Evolutionary conservation across 805 yeast species (phyloP).

Genomic region (Spathaspora girioi): DNA sequence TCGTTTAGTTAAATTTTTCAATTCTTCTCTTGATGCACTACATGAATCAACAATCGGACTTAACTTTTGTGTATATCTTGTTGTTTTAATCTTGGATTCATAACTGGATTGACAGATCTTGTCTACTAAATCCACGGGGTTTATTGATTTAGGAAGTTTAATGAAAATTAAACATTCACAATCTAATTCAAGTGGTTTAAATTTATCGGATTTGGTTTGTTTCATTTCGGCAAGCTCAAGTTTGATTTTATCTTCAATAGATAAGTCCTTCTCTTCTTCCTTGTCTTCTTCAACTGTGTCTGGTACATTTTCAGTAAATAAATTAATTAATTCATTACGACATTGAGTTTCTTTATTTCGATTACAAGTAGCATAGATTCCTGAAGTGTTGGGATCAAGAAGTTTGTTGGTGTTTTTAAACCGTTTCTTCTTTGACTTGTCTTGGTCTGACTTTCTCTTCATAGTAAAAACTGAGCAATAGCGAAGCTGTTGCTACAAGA

Average conservation of each 20-base stretch:
- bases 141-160: conserved; percentile 73
- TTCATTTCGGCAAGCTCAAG: conserved; percentile 67
- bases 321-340: conserved; percentile 61
- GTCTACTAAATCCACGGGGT: conserved; percentile 69
- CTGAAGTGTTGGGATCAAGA: conserved; percentile 81
- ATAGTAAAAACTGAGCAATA: conserved; percentile 14
- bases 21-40: conserved; percentile 66
- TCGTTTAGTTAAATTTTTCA: conserved; percentile 52
- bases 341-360: conserved; percentile 77
- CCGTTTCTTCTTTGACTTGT: conserved; percentile 28
- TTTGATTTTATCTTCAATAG: conserved; percentile 74
- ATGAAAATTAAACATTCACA: conserved; percentile 85
- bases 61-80: conserved; percentile 72
- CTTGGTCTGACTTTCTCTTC: conserved; percentile 22
- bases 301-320: conserved; percentile 44
- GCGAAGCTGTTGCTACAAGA: too few species aligned
- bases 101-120: conserved; percentile 59
- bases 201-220: conserved; percentile 40
- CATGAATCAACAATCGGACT: conserved; percentile 79
- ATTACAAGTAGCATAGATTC: conserved; percentile 86
- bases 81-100: conserved; percentile 51
- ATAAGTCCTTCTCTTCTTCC: conserved; percentile 39
- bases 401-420: conserved; percentile 43
- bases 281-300: conserved; percentile 22
- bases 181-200: conserved; percentile 60